Evolutionary conservation across 495 filamentous ascomycete species (phyloP).

Genomic region (Penicillium taxi): DNA sequence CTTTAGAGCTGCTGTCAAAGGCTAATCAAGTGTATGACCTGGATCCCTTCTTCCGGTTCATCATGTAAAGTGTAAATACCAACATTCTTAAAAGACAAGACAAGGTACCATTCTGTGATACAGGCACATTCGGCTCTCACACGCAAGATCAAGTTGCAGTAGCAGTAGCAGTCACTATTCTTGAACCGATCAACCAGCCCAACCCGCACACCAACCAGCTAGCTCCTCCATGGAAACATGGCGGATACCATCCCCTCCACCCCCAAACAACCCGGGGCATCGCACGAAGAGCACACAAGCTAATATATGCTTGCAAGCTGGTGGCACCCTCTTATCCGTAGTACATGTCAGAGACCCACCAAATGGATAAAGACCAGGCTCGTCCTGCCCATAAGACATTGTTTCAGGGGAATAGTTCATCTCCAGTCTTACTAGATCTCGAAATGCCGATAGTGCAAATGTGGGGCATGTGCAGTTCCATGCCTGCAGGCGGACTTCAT

Average conservation of each 20-base stretch:
- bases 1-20: slow-evolving; percentile 19
- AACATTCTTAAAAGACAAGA: too few relatives aligned
- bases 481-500: slow-evolving; percentile 63
- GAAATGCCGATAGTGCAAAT: slow-evolving; percentile 66
- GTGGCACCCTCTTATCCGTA: slow-evolving; percentile 31
- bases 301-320: slow-evolving; percentile 83
- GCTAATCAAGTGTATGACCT: slow-evolving; percentile 15
- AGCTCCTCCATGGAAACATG: slow-evolving; percentile 54
- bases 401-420: slow-evolving; percentile 2
- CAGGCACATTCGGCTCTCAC: too few relatives aligned
- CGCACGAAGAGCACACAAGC: slow-evolving; percentile 71
- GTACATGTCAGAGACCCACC: slow-evolving; percentile 42
- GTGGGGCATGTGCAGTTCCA: slow-evolving; percentile 89
- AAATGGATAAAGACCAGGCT: slow-evolving; percentile 29
- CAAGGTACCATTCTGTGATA: too few relatives aligned
- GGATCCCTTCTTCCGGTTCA: too few relatives aligned
- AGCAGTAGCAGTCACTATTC: not conserved
- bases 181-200: slow-evolving; percentile 32
- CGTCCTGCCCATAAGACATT: slow-evolving; percentile 7
- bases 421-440: slow-evolving; percentile 16
- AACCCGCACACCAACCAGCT: slow-evolving; percentile 69
- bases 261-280: slow-evolving; percentile 50
- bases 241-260: slow-evolving; percentile 45
- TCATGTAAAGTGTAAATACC: too few relatives aligned
- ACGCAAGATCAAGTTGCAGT: too few relatives aligned